phyloP scores from a whole-genome alignment of 2,329 filamentous ascomycete species.

The Aspergillus pseudoglaucus region DNA sequence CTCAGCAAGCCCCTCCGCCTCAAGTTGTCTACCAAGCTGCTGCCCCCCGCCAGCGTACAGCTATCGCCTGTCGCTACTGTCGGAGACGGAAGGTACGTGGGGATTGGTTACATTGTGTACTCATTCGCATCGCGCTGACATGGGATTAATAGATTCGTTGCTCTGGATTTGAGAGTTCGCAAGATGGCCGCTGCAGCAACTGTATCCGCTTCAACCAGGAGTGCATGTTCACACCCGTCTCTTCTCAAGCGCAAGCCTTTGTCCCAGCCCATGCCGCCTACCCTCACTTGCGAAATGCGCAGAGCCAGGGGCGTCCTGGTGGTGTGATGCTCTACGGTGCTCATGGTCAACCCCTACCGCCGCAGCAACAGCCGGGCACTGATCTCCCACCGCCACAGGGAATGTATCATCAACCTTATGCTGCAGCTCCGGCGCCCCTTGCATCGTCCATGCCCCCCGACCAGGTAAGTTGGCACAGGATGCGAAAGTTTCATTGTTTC shows the following conservation, averaged over 20 bases:
- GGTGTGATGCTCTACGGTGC: constrained; percentile 43
- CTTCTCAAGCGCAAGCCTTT: constrained; percentile 66
- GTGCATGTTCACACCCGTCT: constrained; percentile 71
- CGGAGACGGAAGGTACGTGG: constrained; percentile 45
- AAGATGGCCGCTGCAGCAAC: constrained; percentile 66
- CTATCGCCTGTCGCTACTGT: constrained; percentile 48
- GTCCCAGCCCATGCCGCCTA: constrained; percentile 66
- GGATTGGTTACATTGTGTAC: not conserved
- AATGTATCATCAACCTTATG: constrained; percentile 36
- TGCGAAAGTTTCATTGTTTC: not conserved
- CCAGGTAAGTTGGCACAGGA: constrained; percentile 36
- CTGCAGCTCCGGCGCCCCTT: constrained; percentile 29
- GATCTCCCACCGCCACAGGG: constrained; percentile 36
- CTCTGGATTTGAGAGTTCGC: constrained; percentile 66
- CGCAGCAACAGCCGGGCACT: constrained; percentile 35
- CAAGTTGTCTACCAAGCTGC: constrained; percentile 40
- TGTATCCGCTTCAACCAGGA: constrained; percentile 69
- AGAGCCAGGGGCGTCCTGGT: constrained; percentile 24
- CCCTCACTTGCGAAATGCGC: constrained; percentile 44
- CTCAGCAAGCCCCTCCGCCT: constrained; percentile 26
- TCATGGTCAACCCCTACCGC: constrained; percentile 44
- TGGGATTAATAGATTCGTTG: constrained; percentile 58
- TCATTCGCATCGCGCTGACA: constrained; percentile 3
- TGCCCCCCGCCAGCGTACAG: constrained; percentile 45
- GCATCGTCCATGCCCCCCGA: constrained; percentile 36